Base-by-base conservation (phyloP, 768 basidiomycete genomes). In the Boletus speciosus region DNA sequence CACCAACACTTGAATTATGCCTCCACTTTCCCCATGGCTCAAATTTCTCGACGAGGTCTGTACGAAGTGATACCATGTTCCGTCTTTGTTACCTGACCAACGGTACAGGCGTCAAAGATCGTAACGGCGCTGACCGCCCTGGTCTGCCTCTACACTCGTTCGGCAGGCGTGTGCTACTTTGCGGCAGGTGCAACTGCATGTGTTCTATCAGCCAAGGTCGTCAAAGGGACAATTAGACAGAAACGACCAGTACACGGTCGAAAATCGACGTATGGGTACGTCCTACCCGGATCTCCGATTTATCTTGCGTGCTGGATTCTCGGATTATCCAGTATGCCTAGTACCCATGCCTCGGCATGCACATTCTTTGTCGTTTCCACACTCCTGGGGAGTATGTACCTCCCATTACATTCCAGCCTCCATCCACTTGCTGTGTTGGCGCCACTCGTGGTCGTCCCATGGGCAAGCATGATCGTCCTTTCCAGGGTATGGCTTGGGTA, bases 401-500 rank as follows among this genome's bases (percentile, higher is more conserved):
- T 88, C 14, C 86, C 86, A 2, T 55, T 82, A 14, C 88, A 90
- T 60, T 67, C 75, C 21, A 76, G 78, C 4, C 67, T 90, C 35
- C 79, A 80, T 11, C 58, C 67, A 21, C 32, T 69, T 9, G 52
- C 29, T 5, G 47, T 57, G 12, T 58, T 55, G 49, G 71, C 72
- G 37, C 78, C 84, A n/a, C 32, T 81, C 4, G 61, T 86, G 43
- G 72, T 78, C 4, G 57, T 83, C 11, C 81, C 85, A 2, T 85
- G 78, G 77, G 78, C 86, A 11, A 56, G 62, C 35, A 60, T 77
- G 15, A 79, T 91, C 40, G 73, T 81, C 5, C 61, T 79, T 47
- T 92, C 90, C 10, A 76, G 90, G 46, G 77, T 89, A 31, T 83
- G 82, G 85, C 78, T 92, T 12, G 86, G 87, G 5, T 83, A 91